Percentiles rank a stretch among this genome's conserved stretches.
phyloP scores from a whole-genome alignment of 257 asterid genomes.

The Jasminum sambac region DNA sequence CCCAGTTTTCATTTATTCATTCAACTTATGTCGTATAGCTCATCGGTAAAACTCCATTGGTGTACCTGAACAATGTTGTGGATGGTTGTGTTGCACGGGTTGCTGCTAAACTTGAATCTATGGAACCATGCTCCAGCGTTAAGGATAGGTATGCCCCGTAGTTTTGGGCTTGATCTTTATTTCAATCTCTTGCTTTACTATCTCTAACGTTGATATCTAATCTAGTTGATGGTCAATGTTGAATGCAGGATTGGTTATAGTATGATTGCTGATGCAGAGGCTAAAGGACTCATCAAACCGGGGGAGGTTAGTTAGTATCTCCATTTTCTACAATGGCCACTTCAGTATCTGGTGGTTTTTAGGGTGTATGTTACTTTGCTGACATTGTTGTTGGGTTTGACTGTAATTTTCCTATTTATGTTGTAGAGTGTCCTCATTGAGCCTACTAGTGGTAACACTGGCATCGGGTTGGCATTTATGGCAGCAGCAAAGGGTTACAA shows the following conservation, averaged over 20 bases:
- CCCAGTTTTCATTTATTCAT: background rate
- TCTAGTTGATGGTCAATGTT: constrained; percentile 6
- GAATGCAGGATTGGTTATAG: constrained; percentile 83
- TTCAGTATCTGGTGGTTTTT: background rate
- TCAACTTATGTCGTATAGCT: constrained; percentile 48
- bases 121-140: constrained; percentile 99
- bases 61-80: constrained; percentile 80
- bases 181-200: background rate
- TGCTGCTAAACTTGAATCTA: constrained; percentile 93
- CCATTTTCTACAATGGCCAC: background rate
- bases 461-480: constrained; percentile 94
- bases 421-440: constrained; percentile 84
- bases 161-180: background rate
- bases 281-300: constrained; percentile 68
- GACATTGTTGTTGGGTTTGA: background rate
- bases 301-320: constrained; percentile 58
- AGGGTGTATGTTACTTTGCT: background rate
- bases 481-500: constrained; percentile 90
- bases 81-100: constrained; percentile 94
- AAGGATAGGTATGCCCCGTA: constrained; percentile 71
- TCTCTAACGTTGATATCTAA: background rate
- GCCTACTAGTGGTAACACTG: constrained; percentile 96
- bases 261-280: constrained; percentile 95
- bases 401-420: constrained; percentile 12
- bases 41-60: constrained; percentile 95